A percentile compares a stretch with the other conserved stretches of the same genome.
phyloP scores from a whole-genome alignment of 2,329 filamentous ascomycete species.

The Exutisphaerella laricina region DNA sequence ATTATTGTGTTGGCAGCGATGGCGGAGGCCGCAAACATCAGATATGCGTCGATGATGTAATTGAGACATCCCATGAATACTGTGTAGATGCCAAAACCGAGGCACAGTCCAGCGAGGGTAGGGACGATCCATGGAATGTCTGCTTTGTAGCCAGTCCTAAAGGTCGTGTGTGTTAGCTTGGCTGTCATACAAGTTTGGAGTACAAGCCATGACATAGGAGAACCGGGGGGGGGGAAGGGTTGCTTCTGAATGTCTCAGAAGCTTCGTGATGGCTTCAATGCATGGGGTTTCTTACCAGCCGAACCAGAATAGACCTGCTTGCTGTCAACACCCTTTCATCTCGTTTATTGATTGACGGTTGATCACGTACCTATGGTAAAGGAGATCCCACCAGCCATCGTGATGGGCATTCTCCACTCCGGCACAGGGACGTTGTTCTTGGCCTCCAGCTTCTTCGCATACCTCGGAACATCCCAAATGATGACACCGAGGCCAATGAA shows the following conservation, averaged over 20 bases:
- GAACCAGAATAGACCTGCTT: constrained; percentile 35
- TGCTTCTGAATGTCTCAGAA: no score
- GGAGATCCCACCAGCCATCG: constrained; percentile 46
- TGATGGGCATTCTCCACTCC: constrained; percentile 42
- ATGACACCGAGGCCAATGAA: constrained; percentile 22
- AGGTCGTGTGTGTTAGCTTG: neutral
- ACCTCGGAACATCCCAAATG: constrained; percentile 29
- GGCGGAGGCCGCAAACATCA: constrained; percentile 46
- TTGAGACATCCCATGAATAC: constrained; percentile 56
- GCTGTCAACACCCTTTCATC: no score
- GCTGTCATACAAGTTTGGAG: neutral
- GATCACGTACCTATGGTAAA: constrained; percentile 25
- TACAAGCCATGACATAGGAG: no score
- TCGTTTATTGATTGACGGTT: no score
- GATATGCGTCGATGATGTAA: constrained; percentile 55
- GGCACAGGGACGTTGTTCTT: constrained; percentile 38
- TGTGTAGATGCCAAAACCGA: constrained; percentile 52
- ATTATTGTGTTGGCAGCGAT: constrained; percentile 54
- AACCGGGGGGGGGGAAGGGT: no score
- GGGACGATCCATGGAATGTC: constrained; percentile 38
- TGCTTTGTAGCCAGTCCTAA: constrained; percentile 27
- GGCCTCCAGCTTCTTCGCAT: constrained; percentile 28
- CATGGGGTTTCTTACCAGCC: no score
- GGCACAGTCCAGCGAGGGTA: constrained; percentile 45
- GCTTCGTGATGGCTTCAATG: no score